Conservation (phyloP, 257 asterid genomes). For the Ballota nigra region DNA sequence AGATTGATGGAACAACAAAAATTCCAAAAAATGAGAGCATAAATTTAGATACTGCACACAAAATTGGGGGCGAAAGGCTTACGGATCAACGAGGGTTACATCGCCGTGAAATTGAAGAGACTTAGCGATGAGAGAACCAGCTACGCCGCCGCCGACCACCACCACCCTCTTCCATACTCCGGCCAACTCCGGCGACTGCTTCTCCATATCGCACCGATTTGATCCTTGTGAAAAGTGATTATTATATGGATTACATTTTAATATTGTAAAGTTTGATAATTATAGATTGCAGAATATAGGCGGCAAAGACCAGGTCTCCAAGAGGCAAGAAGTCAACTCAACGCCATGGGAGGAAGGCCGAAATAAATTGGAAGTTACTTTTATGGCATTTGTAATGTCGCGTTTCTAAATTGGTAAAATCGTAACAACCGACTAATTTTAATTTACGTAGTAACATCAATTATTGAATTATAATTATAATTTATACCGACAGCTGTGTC, state of each 20-base stretch:
- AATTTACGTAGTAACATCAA: too few relatives aligned
- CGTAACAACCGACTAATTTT: neutral
- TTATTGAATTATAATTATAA: too few relatives aligned
- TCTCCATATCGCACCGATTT: slow-evolving; percentile 32
- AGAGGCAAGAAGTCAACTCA: neutral
- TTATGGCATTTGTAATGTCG: neutral
- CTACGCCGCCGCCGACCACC: slow-evolving; percentile 90
- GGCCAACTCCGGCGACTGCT: slow-evolving; percentile 41
- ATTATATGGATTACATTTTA: too few relatives aligned
- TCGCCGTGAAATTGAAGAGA: slow-evolving; percentile 79
- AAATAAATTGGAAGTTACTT: slow-evolving; percentile 16
- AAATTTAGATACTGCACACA: neutral
- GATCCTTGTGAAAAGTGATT: slow-evolving; percentile 17
- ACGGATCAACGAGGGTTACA: slow-evolving; percentile 82
- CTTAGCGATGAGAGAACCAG: slow-evolving; percentile 76
- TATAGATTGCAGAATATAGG: too few relatives aligned
- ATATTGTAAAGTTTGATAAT: neutral
- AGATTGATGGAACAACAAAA: neutral
- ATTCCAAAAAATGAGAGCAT: neutral
- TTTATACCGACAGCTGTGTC: neutral
- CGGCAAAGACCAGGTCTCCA: neutral
- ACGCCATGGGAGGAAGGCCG: slow-evolving; percentile 6
- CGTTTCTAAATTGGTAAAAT: neutral
- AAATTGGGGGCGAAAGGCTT: slow-evolving; percentile 16
- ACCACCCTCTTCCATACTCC: slow-evolving; percentile 84